Base-by-base conservation (phyloP, 1,284 basidiomycete species). In the Apiotrichum laibachii region DNA sequence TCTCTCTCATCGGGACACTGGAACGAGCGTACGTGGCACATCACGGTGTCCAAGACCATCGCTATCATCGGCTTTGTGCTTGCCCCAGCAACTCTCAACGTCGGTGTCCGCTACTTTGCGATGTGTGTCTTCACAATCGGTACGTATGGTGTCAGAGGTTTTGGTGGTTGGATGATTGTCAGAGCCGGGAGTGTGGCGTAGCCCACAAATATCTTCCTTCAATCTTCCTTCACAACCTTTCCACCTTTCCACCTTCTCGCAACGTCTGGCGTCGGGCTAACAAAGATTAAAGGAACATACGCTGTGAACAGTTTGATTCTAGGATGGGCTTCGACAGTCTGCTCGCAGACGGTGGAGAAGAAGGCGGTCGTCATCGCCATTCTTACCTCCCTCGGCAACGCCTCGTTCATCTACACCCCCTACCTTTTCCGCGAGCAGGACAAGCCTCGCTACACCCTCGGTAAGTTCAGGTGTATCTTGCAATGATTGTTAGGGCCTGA, bases 261-360 rank as follows among this genome's bases (percentile, higher is more conserved):
- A n/a, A n/a, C n/a, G n/a, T n/a, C n/a, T n/a, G n/a, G n/a, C n/a
- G n/a, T n/a, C n/a, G n/a, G n/a, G n/a, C n/a, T n/a, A n/a, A n/a
- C n/a, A n/a, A n/a, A n/a, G n/a, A n/a, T n/a, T n/a, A n/a, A n/a
- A n/a, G n/a, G 68, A 13, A 53, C 67, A 40, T 67, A 63, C 69
- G 39, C 67, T 63, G 8, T 69, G 65, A 0, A 70, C 61, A 70
- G 67, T 35, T 61, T 71, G 45, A 56, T 67, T 15, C 64, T 70
- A 16, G 67, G 72, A 15, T 75, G 72, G 72, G 72, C 71, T 57
- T 61, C 63, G 2, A 66, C 64, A 6, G 69, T 67, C 6, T 69
- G 74, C 49, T 60, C 73, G 21, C 51, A 70, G 31, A 69, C 67
- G 15, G 59, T 63, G 19, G 66, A 61, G 15, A 70, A 70, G 62